Evolutionary conservation across 169 alveolate species (phyloP).

Genomic region (Plasmodium billcollinsi): DNA sequence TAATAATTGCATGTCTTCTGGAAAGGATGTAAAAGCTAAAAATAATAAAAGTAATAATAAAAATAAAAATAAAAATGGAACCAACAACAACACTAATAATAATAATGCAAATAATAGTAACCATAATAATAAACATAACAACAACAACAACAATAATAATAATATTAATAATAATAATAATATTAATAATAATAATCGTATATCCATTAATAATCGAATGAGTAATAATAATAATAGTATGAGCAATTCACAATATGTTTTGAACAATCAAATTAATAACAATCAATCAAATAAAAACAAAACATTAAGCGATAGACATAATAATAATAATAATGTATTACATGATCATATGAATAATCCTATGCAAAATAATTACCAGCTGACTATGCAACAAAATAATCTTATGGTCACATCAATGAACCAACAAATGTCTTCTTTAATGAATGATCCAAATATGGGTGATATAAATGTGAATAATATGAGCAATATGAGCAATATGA

Average conservation of each 20-base stretch:
- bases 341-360: constrained; percentile 9
- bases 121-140: background rate
- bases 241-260: constrained; percentile 5
- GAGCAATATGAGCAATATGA: too few species aligned
- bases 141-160: background rate
- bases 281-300: background rate
- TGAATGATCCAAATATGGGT: constrained; percentile 7
- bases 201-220: background rate
- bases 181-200: background rate
- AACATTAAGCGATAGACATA: constrained; percentile 9
- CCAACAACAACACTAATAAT: background rate
- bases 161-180: background rate
- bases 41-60: too few species aligned
- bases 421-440: constrained; percentile 19
- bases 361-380: constrained; percentile 11
- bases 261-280: constrained; percentile 3
- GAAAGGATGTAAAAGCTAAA: too few species aligned
- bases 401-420: constrained; percentile 13
- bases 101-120: background rate
- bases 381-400: constrained; percentile 13
- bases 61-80: background rate
- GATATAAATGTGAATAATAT: background rate
- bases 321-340: constrained; percentile 1
- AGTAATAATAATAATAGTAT: background rate
- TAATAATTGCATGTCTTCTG: background rate